Base-by-base conservation (phyloP, 768 basidiomycete genomes). In the Russula abietina region DNA sequence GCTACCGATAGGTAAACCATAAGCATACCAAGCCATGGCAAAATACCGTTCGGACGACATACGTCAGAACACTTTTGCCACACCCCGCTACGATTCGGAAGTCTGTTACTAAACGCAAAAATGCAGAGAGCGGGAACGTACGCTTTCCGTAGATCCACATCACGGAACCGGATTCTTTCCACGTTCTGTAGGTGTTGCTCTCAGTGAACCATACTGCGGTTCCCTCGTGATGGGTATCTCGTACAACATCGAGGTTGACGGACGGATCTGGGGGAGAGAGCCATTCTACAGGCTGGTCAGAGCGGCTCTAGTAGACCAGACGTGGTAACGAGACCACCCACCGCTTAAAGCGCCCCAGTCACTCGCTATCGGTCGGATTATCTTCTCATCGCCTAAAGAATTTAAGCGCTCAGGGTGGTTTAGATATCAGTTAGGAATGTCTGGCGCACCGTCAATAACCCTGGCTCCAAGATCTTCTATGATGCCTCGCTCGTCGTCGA, bases 81-180 rank as follows among this genome's bases (percentile, higher is more conserved):
- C 39, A 39, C 3, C 54, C 54, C 39, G 38, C 54, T 53, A 9
- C 12, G 2, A 19, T 24, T n/a, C 22, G 7, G 33, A 22, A 7
- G 6, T 33, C 2, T 4, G 14, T 53, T 24, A 53, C 7, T 38
- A 24, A 11, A 10, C 5, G 17, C n/a, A 9, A 24, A 24, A 2
- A 16, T 12, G 1, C 11, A 32, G 9, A 36, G 22, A 3, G 7
- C 48, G 16, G 26, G 1, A 19, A 26, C 54, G 4, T 28, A 55
- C 38, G 54, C 9, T 55, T 55, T 39, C 54, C 54, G 14, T 28
- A 4, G 26, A 55, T 55, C 54, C 54, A 55, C 17, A 55, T 19
- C 16, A 55, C n/a, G 1, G 38, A 55, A 17, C 38, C 54, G 2
- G 10, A 26, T n/a, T 6, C 4, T 10, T 55, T 55, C 54, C 54